These are phyloP conservation scores for Aureobasidium pullulans DNA, from an alignment of 2,329 filamentous ascomycete species.

Conservation along the genomic window DNA sequence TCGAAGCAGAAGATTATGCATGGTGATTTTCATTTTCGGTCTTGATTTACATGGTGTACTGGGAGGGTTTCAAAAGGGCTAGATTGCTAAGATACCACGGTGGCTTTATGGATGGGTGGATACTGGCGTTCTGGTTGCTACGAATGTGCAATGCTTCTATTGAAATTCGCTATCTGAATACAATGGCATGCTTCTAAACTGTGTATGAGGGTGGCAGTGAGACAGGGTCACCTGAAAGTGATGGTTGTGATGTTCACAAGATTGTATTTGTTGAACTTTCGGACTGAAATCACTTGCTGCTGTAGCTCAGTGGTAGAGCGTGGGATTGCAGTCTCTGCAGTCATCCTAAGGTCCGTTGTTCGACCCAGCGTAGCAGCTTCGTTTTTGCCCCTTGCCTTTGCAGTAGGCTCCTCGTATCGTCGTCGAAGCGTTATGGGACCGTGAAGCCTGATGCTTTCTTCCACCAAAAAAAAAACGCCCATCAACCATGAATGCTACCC, in stretches of 20 bases:
- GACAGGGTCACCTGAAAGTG: no score
- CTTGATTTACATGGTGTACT: neutral
- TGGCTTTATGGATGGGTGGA: neutral
- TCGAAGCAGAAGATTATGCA: conserved; percentile 32
- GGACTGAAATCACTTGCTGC: neutral
- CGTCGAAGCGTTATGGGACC: neutral
- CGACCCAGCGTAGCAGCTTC: conserved; percentile 14
- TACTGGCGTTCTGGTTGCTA: neutral
- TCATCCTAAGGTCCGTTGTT: conserved; percentile 15
- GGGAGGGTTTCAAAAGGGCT: neutral
- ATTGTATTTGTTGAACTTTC: neutral
- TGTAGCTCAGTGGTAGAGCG: conserved; percentile 15
- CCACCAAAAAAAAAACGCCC: neutral
- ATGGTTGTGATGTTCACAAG: no score
- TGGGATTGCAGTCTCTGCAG: conserved; percentile 14
- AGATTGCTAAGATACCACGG: conserved; percentile 7
- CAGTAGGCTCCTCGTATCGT: neutral
- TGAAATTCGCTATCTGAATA: neutral
- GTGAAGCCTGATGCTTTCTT: neutral
- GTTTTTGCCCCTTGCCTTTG: neutral
- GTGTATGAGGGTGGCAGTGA: no score
- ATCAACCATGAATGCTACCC: no score
- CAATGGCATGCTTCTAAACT: neutral
- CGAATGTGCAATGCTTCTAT: neutral
- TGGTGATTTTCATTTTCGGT: conserved; percentile 23